Conservation (phyloP, 2,329 filamentous ascomycete species). For the Aspergillus fischeri region DNA sequence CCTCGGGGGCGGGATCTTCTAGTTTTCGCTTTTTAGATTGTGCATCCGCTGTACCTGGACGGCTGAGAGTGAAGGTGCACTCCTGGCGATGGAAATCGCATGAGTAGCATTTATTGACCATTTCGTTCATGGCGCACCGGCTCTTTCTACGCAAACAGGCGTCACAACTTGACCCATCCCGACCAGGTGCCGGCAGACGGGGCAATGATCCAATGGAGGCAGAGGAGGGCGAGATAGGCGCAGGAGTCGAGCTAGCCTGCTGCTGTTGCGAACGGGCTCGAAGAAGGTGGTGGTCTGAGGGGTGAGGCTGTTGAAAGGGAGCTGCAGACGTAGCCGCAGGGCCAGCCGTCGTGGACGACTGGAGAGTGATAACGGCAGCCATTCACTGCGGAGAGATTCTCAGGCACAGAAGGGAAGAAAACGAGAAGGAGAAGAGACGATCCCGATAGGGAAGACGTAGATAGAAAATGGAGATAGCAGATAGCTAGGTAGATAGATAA, state of each 20-base stretch:
- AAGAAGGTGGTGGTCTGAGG: conserved; percentile 21
- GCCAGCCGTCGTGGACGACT: conserved; percentile 33
- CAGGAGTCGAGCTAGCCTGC: conserved; percentile 17
- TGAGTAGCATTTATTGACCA: conserved; percentile 42
- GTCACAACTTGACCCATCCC: conserved; percentile 40
- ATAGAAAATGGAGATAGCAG: conserved; percentile 2
- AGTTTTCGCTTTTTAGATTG: conserved; percentile 39
- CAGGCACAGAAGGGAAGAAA: background rate
- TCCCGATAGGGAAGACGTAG: conserved; percentile 7
- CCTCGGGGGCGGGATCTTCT: conserved; percentile 26
- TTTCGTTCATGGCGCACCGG: conserved; percentile 42
- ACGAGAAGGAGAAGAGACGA: background rate
- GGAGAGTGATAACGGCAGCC: conserved; percentile 39
- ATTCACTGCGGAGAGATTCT: conserved; percentile 18
- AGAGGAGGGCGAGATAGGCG: conserved; percentile 13
- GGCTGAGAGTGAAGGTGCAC: conserved; percentile 36
- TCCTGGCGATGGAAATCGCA: conserved; percentile 44
- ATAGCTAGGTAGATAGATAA: conserved; percentile 5
- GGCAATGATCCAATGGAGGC: conserved; percentile 21
- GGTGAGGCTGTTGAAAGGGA: conserved; percentile 23
- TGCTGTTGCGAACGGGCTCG: conserved; percentile 21
- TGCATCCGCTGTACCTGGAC: conserved; percentile 18
- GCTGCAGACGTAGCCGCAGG: conserved; percentile 16
- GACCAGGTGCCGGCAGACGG: conserved; percentile 23
- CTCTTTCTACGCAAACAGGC: conserved; percentile 41